phyloP scores from a whole-genome alignment of 768 basidiomycete species.

The Panaeolus cyanescens region DNA sequence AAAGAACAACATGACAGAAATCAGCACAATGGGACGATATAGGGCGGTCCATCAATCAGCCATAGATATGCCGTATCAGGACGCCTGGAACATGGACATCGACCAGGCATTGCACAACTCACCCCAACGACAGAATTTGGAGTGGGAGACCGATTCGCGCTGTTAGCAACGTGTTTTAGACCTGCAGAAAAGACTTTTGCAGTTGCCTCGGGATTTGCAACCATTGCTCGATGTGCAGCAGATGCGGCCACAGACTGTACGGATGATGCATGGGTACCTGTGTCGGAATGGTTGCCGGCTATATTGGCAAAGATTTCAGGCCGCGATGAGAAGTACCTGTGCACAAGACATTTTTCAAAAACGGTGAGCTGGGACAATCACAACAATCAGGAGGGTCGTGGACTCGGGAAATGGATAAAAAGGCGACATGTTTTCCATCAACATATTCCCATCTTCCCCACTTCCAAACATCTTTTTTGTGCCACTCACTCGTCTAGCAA shows the following conservation, averaged over 20 bases:
- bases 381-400: conserved; percentile 8
- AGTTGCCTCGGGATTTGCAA: conserved; percentile 41
- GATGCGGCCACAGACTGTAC: conserved; percentile 35
- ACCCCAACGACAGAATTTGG: conserved; percentile 28
- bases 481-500: conserved; percentile 74
- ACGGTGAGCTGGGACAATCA: conserved; percentile 11
- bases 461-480: background rate
- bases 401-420: conserved; percentile 2
- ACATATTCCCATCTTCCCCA: background rate
- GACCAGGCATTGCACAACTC: conserved; percentile 8
- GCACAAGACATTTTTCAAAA: conserved; percentile 11
- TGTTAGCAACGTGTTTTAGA: conserved; percentile 33
- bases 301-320: conserved; percentile 58
- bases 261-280: conserved; percentile 23
- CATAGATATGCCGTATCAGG: background rate
- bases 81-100: conserved; percentile 2
- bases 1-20: conserved; percentile 1
- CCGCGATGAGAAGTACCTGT: conserved; percentile 73
- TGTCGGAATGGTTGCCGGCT: conserved; percentile 20
- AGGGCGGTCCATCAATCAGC: background rate
- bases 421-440: background rate
- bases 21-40: conserved; percentile 1
- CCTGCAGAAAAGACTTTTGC: conserved; percentile 43
- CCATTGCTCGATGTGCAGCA: conserved; percentile 46
- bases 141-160: conserved; percentile 18